Evolutionary conservation across 2,329 filamentous ascomycete genomes (phyloP).

Genomic region (Alternaria atra): DNA sequence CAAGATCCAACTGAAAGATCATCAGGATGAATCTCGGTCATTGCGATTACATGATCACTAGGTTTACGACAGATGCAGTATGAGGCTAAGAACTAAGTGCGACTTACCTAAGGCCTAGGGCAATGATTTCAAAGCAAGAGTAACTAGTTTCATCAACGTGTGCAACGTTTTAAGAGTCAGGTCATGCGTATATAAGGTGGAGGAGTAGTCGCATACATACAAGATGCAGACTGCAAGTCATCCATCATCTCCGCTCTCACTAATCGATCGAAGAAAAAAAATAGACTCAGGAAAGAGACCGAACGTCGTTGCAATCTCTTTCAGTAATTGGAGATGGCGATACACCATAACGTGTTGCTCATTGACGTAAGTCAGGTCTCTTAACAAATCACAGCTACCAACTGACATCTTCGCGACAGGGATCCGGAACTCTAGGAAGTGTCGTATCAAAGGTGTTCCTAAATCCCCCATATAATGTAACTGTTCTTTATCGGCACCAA

Average conservation of each 20-base stretch:
- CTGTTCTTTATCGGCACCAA: not conserved
- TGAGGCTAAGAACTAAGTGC: not conserved
- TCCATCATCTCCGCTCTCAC: not conserved
- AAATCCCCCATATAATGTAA: not conserved
- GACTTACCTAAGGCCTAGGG: not conserved
- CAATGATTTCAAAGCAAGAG: not conserved
- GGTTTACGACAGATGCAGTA: not conserved
- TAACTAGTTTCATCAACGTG: not conserved
- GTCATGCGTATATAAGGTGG: not conserved
- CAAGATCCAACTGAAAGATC: not conserved
- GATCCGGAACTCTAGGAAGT: not conserved
- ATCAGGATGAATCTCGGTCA: not conserved
- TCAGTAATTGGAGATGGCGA: not conserved
- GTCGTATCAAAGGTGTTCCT: rapidly evolving
- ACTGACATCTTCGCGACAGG: not conserved
- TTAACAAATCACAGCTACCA: not conserved
- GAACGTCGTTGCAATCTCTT: not conserved
- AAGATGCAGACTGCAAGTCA: not conserved
- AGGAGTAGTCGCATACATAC: not conserved
- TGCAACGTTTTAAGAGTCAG: not conserved
- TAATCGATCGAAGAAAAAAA: not conserved
- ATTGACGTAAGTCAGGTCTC: not conserved
- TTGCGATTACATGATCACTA: not conserved
- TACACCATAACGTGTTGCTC: not conserved
- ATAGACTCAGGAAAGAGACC: not conserved